Percentiles rank a stretch among this genome's conserved stretches.
phyloP scores from a whole-genome alignment of 768 basidiomycete species.

The Hypholoma fasciculare region DNA sequence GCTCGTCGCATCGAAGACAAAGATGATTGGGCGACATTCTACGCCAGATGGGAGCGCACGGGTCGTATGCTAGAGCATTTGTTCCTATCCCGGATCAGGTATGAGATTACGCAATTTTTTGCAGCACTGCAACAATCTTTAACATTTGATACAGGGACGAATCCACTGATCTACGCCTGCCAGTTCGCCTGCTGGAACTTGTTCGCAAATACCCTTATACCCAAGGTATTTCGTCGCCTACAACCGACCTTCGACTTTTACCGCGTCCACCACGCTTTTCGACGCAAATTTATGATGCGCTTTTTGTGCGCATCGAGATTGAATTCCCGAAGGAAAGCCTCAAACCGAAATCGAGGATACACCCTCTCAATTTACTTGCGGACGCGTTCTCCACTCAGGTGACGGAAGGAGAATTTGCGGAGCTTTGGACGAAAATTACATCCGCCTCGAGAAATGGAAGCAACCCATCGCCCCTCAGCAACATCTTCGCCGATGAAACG shows the following conservation, averaged over 20 bases:
- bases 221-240: constrained; percentile 30
- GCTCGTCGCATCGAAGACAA: constrained; percentile 43
- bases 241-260: constrained; percentile 41
- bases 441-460: constrained; percentile 35
- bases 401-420: constrained; percentile 32
- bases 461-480: constrained; percentile 39
- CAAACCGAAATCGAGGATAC: constrained; percentile 37
- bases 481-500: constrained; percentile 72
- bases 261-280: constrained; percentile 70
- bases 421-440: constrained; percentile 59
- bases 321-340: constrained; percentile 43
- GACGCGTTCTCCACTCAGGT: constrained; percentile 56
- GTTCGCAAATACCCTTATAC: constrained; percentile 69
- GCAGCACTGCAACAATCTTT: not conserved
- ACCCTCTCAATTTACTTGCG: constrained; percentile 56
- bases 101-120: constrained; percentile 12
- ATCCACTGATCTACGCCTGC: constrained; percentile 53
- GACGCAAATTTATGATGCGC: constrained; percentile 61
- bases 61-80: constrained; percentile 77
- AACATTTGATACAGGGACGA: constrained; percentile 50
- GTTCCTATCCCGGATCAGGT: constrained; percentile 75
- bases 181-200: constrained; percentile 69
- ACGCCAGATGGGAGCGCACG: constrained; percentile 71
- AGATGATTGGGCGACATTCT: constrained; percentile 68
- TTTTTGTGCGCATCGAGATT: constrained; percentile 67